Conservation (phyloP, 495 filamentous ascomycete genomes). For the Aspergillus kassunensis region DNA sequence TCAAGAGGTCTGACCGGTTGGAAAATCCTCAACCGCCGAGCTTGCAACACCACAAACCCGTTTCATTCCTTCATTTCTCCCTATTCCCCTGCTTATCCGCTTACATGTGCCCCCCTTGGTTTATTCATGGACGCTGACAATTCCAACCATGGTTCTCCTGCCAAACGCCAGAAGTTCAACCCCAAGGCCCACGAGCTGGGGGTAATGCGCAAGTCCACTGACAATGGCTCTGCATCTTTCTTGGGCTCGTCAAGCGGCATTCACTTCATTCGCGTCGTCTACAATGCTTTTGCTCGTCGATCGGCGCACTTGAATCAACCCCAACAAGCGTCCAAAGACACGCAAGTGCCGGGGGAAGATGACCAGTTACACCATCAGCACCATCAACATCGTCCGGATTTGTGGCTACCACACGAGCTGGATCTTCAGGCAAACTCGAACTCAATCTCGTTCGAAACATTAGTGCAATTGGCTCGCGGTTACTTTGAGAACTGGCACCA, state of each 20-base stretch:
- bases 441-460: slow-evolving; percentile 26
- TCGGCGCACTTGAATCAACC: slow-evolving; percentile 31
- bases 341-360: slow-evolving; percentile 45
- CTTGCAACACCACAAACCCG: not conserved
- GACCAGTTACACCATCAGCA: slow-evolving; percentile 30
- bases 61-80: not conserved
- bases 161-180: slow-evolving; percentile 31
- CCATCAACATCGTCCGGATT: slow-evolving; percentile 1
- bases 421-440: slow-evolving; percentile 9
- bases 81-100: not conserved
- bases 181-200: slow-evolving; percentile 35
- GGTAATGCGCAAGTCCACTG: slow-evolving; percentile 35
- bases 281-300: slow-evolving; percentile 39
- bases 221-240: slow-evolving; percentile 35
- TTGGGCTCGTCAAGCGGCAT: slow-evolving; percentile 51
- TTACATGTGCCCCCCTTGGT: not conserved
- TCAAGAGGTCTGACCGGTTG: not conserved
- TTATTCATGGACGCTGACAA: slow-evolving; percentile 9
- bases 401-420: slow-evolving; percentile 32
- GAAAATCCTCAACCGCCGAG: slow-evolving; percentile 10
- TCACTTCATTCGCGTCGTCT: slow-evolving; percentile 46
- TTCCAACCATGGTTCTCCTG: slow-evolving; percentile 8
- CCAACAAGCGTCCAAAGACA: slow-evolving; percentile 22
- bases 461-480: slow-evolving; percentile 36
- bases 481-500: slow-evolving; percentile 51